A percentile compares a stretch with the other conserved stretches of the same genome.
Conservation (phyloP, 805 yeast species). For the Suhomyces sp. region DNA sequence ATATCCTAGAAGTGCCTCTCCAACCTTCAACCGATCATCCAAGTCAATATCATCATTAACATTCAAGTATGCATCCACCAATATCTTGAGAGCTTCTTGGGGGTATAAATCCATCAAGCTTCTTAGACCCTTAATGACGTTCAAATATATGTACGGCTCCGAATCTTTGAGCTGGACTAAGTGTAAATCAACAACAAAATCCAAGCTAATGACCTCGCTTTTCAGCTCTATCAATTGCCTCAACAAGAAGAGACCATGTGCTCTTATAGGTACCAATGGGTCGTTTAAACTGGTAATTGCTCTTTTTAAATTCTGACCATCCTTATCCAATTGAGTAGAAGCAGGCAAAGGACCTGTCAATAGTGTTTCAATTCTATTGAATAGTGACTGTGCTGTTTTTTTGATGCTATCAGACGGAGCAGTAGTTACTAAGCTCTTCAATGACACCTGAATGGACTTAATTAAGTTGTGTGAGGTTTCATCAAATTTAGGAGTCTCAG, state of each 20-base stretch:
- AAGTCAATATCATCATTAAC: conserved; percentile 30
- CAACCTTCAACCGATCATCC: conserved; percentile 74
- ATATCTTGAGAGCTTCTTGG: conserved; percentile 31
- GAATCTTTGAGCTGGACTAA: conserved; percentile 64
- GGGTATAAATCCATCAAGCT: conserved; percentile 51
- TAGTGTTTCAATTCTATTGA: conserved; percentile 27
- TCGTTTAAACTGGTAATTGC: conserved; percentile 73
- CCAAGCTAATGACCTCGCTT: conserved; percentile 51
- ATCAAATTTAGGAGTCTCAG: conserved; percentile 30
- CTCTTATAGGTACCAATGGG: conserved; percentile 79
- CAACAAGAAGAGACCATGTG: conserved; percentile 74
- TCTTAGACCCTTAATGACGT: conserved; percentile 77
- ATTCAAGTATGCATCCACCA: conserved; percentile 39
- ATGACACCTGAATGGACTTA: conserved; percentile 22
- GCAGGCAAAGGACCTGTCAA: conserved; percentile 27
- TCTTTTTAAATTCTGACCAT: conserved; percentile 45
- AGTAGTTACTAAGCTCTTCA: conserved; percentile 8
- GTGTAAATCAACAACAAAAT: conserved; percentile 61
- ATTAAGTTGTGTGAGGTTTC: conserved; percentile 29
- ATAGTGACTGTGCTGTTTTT: conserved; percentile 25
- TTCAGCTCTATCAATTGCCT: conserved; percentile 51
- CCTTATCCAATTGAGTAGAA: conserved; percentile 24
- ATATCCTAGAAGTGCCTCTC: conserved; percentile 73
- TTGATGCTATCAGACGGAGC: conserved; percentile 6
- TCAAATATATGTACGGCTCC: conserved; percentile 86